These are phyloP conservation scores for Neurospora sp. DNA, from an alignment of 495 filamentous ascomycete species.

Conservation along the genomic window DNA sequence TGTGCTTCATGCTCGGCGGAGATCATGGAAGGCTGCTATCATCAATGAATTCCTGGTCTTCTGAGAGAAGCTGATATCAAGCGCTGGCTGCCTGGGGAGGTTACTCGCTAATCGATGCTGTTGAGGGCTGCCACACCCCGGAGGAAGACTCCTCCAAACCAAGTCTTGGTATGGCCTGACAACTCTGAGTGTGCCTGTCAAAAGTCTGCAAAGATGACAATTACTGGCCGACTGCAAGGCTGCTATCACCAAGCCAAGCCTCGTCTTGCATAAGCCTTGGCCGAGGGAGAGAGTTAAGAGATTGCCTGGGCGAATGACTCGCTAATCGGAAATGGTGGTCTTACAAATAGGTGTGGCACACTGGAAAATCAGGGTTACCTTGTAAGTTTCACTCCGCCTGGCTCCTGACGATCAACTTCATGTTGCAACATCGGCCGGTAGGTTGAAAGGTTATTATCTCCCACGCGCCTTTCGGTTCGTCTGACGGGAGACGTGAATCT, in stretches of 20 bases:
- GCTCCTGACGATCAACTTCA: neutral
- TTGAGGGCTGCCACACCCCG: no score
- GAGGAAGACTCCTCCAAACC: no score
- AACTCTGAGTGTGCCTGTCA: no score
- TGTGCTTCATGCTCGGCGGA: no score
- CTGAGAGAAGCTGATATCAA: no score
- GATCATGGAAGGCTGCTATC: no score
- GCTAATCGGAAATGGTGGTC: neutral
- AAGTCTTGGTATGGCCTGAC: no score
- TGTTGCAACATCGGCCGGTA: neutral
- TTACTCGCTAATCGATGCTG: no score
- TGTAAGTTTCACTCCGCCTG: neutral
- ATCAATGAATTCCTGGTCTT: no score
- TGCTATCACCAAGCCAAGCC: neutral
- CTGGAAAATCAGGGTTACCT: neutral
- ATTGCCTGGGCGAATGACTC: neutral
- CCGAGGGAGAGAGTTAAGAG: neutral
- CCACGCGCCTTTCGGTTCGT: neutral
- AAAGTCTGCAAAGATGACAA: no score
- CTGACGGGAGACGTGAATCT: neutral
- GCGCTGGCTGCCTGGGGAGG: no score
- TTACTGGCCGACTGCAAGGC: neutral
- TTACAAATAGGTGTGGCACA: neutral
- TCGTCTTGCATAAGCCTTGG: neutral
- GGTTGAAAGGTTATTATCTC: neutral